Evolutionary conservation across 768 basidiomycete genomes (phyloP), one percentile per base, ranked within the genome.

Genomic region (Cyclocybe cylindracea): DNA sequence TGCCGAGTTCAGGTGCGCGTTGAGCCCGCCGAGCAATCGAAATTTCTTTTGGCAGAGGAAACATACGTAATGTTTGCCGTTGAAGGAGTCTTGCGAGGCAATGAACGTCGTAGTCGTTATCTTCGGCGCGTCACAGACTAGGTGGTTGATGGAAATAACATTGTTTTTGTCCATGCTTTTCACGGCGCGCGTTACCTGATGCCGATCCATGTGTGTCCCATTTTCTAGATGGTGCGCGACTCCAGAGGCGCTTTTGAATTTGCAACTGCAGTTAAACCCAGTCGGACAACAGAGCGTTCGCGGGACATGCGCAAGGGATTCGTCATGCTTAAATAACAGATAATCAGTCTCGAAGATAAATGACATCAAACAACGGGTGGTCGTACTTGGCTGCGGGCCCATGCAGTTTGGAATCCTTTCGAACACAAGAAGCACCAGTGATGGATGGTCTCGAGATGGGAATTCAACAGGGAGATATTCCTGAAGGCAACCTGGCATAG

Each of bases 151-250:
- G 5, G 70, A 70, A 54, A 78, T 72, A 44, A 65, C 51, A 10
- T 70, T 67, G n/a, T 61, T 55, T 29, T 72, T 60, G 4, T 66
- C 57, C 44, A 72, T 57, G 1, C 57, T 46, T 39, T 70, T 67
- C 31, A 73, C 64, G 5, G 64, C 64, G 1, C 56, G 60, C 2
- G 72, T 77, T 32, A 78, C 67, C 35, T 72, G 64, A 38, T 65
- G 65, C 10, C 74, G 67, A 41, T 59, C 66, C 34, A 75, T 61
- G 45, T 66, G 61, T 44, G 70, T 70, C 1, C 72, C 75, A 3
- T 68, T 66, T 52, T 77, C 76, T 35, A 76, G 59, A 48, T 77
- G 76, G 10, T 62, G 62, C 4, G 71, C 65, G 10, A 76, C 60
- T 4, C 64, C 67, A 19, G 74, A 73, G 1, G 66, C 61, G 11